Percentiles rank a stretch among this genome's conserved stretches.
Evolutionary conservation across 148 eudicot genomes (phyloP).

Genomic region (Amaranthus hypochondriacus): DNA sequence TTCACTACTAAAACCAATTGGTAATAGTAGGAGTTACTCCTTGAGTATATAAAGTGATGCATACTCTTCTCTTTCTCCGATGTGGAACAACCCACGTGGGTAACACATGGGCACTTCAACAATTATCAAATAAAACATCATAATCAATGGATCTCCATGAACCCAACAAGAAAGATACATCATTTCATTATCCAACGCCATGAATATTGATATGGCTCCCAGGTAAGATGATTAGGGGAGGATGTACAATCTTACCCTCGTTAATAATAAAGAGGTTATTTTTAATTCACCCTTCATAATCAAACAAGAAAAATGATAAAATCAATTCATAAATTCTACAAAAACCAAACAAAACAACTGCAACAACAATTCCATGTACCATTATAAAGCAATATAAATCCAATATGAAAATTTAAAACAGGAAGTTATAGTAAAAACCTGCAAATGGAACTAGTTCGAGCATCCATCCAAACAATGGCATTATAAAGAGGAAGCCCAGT

Average conservation of each 20-base stretch:
- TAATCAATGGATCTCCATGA: neutral
- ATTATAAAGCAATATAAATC: neutral
- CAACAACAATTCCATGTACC: neutral
- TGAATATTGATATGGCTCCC: too few relatives aligned
- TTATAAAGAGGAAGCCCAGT: constrained; percentile 77
- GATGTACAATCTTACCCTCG: too few relatives aligned
- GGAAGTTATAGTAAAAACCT: constrained; percentile 40
- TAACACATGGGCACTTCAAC: too few relatives aligned
- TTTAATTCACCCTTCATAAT: neutral
- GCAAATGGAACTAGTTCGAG: constrained; percentile 89
- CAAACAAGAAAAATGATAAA: neutral
- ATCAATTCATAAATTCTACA: neutral
- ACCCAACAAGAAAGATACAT: neutral
- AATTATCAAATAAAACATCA: neutral
- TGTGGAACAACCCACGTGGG: too few relatives aligned
- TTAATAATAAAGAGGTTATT: too few relatives aligned
- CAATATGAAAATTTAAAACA: neutral
- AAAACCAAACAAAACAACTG: constrained; percentile 8
- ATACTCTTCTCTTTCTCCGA: too few relatives aligned
- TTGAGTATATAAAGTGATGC: too few relatives aligned
- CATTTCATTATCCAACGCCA: neutral
- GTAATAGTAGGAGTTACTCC: too few relatives aligned
- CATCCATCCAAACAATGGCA: constrained; percentile 99
- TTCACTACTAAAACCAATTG: too few relatives aligned
- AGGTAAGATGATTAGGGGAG: too few relatives aligned